Evolutionary conservation across 2,329 filamentous ascomycete genomes (phyloP).

Genomic region (Boeremia lycopersici): DNA sequence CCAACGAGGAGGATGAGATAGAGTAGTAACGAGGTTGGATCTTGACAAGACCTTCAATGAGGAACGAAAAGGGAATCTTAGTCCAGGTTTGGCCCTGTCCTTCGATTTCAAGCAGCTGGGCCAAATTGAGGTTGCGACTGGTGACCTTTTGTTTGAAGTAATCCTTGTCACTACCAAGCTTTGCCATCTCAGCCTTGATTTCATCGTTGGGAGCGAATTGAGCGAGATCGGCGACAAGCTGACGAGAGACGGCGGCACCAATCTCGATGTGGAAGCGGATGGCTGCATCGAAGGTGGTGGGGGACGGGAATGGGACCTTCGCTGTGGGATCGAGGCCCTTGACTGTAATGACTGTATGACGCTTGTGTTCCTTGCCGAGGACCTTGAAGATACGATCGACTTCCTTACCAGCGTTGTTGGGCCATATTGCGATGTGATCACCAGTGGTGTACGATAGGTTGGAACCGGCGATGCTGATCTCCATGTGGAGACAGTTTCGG

Average conservation of each 20-base stretch:
- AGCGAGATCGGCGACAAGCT: constrained; percentile 86
- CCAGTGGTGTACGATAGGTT: constrained; percentile 94
- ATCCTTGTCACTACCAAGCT: constrained; percentile 90
- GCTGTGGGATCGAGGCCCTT: constrained; percentile 93
- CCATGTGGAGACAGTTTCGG: constrained; percentile 95
- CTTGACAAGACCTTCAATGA: constrained; percentile 93
- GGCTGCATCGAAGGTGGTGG: constrained; percentile 94
- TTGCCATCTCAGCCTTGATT: constrained; percentile 84
- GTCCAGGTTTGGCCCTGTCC: constrained; percentile 78
- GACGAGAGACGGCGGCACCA: constrained; percentile 91
- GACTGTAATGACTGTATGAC: constrained; percentile 80
- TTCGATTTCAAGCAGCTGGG: constrained; percentile 77
- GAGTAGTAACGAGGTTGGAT: constrained; percentile 99
- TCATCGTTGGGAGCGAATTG: constrained; percentile 87
- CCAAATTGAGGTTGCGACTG: constrained; percentile 85
- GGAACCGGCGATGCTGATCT: constrained; percentile 87
- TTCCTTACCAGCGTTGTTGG: constrained; percentile 89
- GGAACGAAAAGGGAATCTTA: constrained; percentile 87
- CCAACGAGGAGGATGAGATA: constrained; percentile 93
- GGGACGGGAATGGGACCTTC: constrained; percentile 96
- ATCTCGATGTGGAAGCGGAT: constrained; percentile 97
- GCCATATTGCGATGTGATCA: constrained; percentile 97
- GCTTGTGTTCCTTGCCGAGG: constrained; percentile 76
- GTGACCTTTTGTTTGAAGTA: constrained; percentile 89
- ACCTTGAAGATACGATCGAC: constrained; percentile 87